phyloP scores from a whole-genome alignment of 2,329 filamentous ascomycete genomes.

The Penicillium verrucosum region DNA sequence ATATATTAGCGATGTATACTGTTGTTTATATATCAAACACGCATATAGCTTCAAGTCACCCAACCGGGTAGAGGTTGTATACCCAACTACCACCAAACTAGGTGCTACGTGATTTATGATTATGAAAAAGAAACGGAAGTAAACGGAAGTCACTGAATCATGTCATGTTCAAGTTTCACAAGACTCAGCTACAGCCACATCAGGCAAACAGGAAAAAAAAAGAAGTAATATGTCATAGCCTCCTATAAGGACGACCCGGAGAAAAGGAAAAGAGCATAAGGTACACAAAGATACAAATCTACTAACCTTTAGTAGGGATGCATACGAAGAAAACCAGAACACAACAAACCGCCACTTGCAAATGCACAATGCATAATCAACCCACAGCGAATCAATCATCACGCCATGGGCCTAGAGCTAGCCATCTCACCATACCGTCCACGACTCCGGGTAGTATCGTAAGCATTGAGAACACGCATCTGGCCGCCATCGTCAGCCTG shows the following conservation, averaged over 20 bases:
- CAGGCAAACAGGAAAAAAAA: constrained; percentile 6
- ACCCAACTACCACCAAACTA: background rate
- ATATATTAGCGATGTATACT: background rate
- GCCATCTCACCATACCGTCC: constrained; percentile 96
- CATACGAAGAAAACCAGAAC: constrained; percentile 11
- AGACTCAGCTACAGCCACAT: constrained; percentile 19
- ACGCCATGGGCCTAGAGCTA: constrained; percentile 49
- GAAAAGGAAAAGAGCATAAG: constrained; percentile 15
- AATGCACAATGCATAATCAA: constrained; percentile 5
- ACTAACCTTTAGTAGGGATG: constrained; percentile 17
- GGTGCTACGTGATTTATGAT: background rate
- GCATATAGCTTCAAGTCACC: background rate
- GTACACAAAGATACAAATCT: constrained; percentile 18
- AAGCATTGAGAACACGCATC: constrained; percentile 90
- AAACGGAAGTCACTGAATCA: background rate
- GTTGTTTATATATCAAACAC: background rate
- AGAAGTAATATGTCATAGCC: constrained; percentile 20
- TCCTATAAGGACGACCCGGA: constrained; percentile 15
- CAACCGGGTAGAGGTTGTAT: background rate
- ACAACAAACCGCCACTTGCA: constrained; percentile 11
- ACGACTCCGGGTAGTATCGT: constrained; percentile 90
- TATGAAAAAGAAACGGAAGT: background rate
- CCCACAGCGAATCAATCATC: constrained; percentile 18
- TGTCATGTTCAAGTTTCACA: constrained; percentile 18
- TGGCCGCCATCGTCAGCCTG: constrained; percentile 90